Percentiles rank a stretch among this genome's conserved stretches.
Conservation (phyloP, 2,329 filamentous ascomycete genomes). For the Talaromyces albobiverticillius region DNA sequence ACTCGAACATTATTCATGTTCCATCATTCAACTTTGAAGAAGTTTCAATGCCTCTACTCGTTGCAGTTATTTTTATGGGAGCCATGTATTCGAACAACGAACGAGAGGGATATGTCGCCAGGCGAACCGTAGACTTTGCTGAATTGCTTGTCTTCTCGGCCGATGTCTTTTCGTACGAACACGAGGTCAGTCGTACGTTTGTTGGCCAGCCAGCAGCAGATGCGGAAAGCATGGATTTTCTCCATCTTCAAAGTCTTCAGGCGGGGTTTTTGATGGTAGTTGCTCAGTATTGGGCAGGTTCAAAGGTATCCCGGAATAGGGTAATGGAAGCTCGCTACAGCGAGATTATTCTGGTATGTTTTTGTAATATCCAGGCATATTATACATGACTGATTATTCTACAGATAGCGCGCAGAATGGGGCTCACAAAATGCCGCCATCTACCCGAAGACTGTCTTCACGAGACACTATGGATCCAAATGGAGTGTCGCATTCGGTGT, state of each 20-base stretch:
- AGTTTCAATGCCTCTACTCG: constrained; percentile 36
- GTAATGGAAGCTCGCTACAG: constrained; percentile 44
- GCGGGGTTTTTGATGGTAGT: constrained; percentile 42
- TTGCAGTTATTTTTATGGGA: constrained; percentile 42
- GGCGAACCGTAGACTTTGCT: constrained; percentile 41
- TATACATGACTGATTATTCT: not conserved
- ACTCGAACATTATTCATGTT: constrained; percentile 42
- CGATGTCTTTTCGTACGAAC: constrained; percentile 40
- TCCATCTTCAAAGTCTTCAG: constrained; percentile 40
- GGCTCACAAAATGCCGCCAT: constrained; percentile 38
- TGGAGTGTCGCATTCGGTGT: constrained; percentile 43
- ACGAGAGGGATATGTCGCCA: constrained; percentile 36
- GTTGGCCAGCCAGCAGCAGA: constrained; percentile 21
- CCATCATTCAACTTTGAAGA: constrained; percentile 41
- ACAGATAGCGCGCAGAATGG: constrained; percentile 39
- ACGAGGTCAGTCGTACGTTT: constrained; percentile 36
- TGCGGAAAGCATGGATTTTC: constrained; percentile 29
- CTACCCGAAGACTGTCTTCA: constrained; percentile 33
- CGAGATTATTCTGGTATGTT: constrained; percentile 39
- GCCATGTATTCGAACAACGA: constrained; percentile 45
- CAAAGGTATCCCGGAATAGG: constrained; percentile 35
- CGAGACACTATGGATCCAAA: constrained; percentile 44
- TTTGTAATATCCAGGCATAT: not conserved
- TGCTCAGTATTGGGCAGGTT: constrained; percentile 46
- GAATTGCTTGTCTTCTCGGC: constrained; percentile 45